Base-by-base conservation (phyloP, 352 stramenopile species). In the Globisporangium canariense region DNA sequence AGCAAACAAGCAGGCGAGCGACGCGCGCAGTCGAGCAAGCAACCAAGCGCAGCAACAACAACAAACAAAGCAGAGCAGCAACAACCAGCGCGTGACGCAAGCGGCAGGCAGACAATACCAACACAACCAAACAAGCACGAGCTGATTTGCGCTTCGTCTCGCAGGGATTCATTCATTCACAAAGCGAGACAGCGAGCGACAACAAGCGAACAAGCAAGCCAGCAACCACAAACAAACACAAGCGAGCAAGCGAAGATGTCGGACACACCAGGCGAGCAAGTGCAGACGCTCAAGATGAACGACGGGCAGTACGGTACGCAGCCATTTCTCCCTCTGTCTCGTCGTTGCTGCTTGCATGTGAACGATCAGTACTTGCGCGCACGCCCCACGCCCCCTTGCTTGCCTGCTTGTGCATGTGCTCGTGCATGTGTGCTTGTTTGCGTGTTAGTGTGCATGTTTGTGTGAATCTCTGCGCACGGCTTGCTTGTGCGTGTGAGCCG, bases 261-360 rank as follows among this genome's bases (percentile, higher is more conserved):
- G 11, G 60, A 68, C 56, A 8, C 14, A 25, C 20, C 60, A 14
- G 50, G 50, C 34, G 52, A 66, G 22, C 49, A 70, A 53, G 74
- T 84, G 49, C 76, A 81, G 67, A 84, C 76, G 50, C 78, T 87
- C 60, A 79, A 83, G 74, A 81, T 77, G 65, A 80, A 77, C 75
- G 68, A 75, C 41, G 69, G 69, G 14, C 65, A 75, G 63, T 68
- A 68, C 57, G 76, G 77, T 87, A 70, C 45, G 69, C 54, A 16
- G 10, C 5, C 13, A 9, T 22, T 53, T 14, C 38, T 53, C 13
- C 36, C 20, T 43, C 18, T 45, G 8, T 28, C 10, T 47, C 22
- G 30, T 7, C 38, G 8, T 57, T 28, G 34, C 13, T 59, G 57
- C 20, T 45, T 49, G 43, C 43, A 9, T 49, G 41, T n/a, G 22